A percentile compares a stretch with the other conserved stretches of the same genome.
Conservation (phyloP, 306 rosid genomes). For the Pachyrhizus erosus region DNA sequence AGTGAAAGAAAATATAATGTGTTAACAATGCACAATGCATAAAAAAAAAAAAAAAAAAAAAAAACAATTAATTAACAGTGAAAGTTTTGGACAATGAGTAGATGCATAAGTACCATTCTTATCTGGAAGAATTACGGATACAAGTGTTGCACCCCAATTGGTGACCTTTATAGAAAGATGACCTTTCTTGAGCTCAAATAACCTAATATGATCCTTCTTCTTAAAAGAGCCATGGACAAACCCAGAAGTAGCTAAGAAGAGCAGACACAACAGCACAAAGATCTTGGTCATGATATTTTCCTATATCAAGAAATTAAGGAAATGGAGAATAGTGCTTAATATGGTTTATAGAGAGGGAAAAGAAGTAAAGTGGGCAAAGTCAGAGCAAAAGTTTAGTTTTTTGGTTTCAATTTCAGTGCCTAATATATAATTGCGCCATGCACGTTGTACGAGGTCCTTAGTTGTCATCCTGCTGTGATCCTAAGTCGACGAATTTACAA, state of each 20-base stretch:
- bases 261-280: slow-evolving; percentile 34
- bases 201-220: slow-evolving; percentile 28
- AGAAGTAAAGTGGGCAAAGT: neutral
- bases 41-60: neutral
- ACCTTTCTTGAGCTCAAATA: slow-evolving; percentile 57
- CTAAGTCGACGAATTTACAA: neutral
- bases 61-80: neutral
- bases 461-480: neutral
- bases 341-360: neutral
- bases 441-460: neutral
- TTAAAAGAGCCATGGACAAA: slow-evolving; percentile 38
- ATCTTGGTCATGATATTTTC: slow-evolving; percentile 45
- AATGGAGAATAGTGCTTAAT: neutral
- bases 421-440: neutral
- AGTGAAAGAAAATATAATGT: slow-evolving; percentile 22
- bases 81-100: neutral
- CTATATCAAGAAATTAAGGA: neutral
- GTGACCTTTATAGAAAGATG: slow-evolving; percentile 51
- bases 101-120: slow-evolving; percentile 40
- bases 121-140: slow-evolving; percentile 54
- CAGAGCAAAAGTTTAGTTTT: neutral
- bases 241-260: slow-evolving; percentile 33
- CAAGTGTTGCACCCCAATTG: slow-evolving; percentile 57
- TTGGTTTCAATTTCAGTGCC: neutral
- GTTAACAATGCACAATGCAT: slow-evolving; percentile 32